Base-by-base conservation (phyloP, 768 basidiomycete genomes). In the Macrolepiota albuminosa region DNA sequence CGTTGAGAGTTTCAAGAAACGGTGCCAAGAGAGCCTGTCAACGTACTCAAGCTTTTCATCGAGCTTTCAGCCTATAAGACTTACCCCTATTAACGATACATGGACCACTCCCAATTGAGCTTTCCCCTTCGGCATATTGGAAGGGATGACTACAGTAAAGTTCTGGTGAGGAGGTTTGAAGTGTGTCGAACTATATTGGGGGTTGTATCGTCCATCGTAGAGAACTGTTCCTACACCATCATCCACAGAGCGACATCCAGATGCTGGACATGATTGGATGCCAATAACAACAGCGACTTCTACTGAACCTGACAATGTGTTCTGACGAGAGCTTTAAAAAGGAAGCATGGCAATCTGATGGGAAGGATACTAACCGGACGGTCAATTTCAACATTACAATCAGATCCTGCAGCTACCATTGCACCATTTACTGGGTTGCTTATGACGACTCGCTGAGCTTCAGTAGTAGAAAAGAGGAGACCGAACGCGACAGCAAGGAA, bases 231-330 rank as follows among this genome's bases (percentile, higher is more conserved):
- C 81, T 64, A 82, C 62, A 18, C 68, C 56, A 8, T 69, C 70
- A 2, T 61, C 50, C 6, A 69, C 69, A 6, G 69, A 40, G 10
- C 57, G 49, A 60, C 74, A 70, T 48, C 66, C 56, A 37, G 53
- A 61, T 16, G 64, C 49, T 11, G 63, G 60, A 54, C 74, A 83
- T 36, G 76, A 74, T 47, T 71, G 70, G 36, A 83, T 39, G 9
- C 73, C 79, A 56, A 83, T 76, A 39, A 77, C 77, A 55, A 83
- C 68, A 26, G 76, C 78, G 3, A 83, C 75, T 59, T 83, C 80
- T 24, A 68, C 69, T 13, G 77, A 76, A 11, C 71, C 71, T 4
- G 76, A 71, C n/a, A 79, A 64, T 10, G 70, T 53, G 53, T 76
- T 66, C 78, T 81, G 43, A 46, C 31, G 16, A 24, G 39, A 65